Evolutionary conservation across 371 early-diverging fungal species (phyloP).

Genomic region (Mortierella sp.): DNA sequence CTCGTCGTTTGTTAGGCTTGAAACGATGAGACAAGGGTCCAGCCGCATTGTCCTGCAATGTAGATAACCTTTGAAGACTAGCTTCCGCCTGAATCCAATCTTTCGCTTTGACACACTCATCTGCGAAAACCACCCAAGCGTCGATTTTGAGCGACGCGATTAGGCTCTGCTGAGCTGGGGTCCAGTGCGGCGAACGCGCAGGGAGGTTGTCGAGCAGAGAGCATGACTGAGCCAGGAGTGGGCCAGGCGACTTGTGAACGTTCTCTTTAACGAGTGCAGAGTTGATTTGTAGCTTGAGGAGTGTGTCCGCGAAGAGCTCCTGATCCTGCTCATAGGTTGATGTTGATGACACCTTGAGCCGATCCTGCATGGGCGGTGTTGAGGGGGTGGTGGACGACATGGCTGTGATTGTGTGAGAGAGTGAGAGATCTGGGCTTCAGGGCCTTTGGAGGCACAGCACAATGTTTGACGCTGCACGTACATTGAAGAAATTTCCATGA

Average conservation of each 20-base stretch:
- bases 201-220: slow-evolving; percentile 48
- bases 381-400: not conserved
- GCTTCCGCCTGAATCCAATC: slow-evolving; percentile 47
- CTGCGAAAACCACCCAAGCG: slow-evolving; percentile 34
- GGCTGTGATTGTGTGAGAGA: not conserved
- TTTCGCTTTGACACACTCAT: slow-evolving; percentile 28
- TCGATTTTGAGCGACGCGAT: slow-evolving; percentile 35
- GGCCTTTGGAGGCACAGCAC: no score
- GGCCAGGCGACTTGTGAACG: slow-evolving; percentile 29
- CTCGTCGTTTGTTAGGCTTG: slow-evolving; percentile 4
- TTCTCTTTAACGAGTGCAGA: slow-evolving; percentile 34
- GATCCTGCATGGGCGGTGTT: no score
- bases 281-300: slow-evolving; percentile 38
- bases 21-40: slow-evolving; percentile 27
- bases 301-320: slow-evolving; percentile 38
- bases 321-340: slow-evolving; percentile 25
- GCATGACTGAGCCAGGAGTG: slow-evolving; percentile 42
- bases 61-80: slow-evolving; percentile 20
- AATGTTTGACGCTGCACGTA: no score
- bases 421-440: no score
- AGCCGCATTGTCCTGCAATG: slow-evolving; percentile 25
- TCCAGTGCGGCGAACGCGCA: slow-evolving; percentile 11
- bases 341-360: not conserved
- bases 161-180: slow-evolving; percentile 11
- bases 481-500: no score